Conservation (phyloP, 2,329 filamentous ascomycete species). For the Westerdykella aurantiaca region DNA sequence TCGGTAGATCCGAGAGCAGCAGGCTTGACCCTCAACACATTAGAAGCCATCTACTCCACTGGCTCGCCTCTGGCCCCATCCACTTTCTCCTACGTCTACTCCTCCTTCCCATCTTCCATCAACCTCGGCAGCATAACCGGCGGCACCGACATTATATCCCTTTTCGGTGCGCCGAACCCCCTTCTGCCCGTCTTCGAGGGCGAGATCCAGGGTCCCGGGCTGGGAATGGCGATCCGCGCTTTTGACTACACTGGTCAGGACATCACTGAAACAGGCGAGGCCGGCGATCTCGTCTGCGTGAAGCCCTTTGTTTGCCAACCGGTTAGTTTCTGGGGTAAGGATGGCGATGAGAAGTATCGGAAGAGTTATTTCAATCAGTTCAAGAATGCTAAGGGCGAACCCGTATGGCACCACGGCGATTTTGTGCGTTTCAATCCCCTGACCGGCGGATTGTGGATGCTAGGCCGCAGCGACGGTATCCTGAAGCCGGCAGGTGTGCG, state of each 20-base stretch:
- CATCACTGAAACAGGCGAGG: slow-evolving; percentile 57
- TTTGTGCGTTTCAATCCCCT: slow-evolving; percentile 68
- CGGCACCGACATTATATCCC: slow-evolving; percentile 91
- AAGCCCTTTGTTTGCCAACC: slow-evolving; percentile 87
- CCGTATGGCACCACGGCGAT: slow-evolving; percentile 90
- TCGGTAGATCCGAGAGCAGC: slow-evolving; percentile 22
- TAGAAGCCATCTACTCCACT: slow-evolving; percentile 89
- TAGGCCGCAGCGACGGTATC: slow-evolving; percentile 86
- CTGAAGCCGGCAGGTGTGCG: slow-evolving; percentile 87
- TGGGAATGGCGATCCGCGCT: slow-evolving; percentile 48
- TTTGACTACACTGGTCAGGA: slow-evolving; percentile 52
- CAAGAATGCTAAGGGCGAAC: slow-evolving; percentile 36
- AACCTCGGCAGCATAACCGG: slow-evolving; percentile 92
- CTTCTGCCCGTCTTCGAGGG: slow-evolving; percentile 46
- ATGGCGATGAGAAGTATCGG: slow-evolving; percentile 69
- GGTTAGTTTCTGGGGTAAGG: slow-evolving; percentile 75
- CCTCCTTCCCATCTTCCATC: slow-evolving; percentile 69
- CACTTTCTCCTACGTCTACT: slow-evolving; percentile 86
- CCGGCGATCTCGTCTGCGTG: slow-evolving; percentile 84
- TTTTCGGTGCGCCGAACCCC: slow-evolving; percentile 78
- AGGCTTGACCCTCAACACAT: slow-evolving; percentile 50
- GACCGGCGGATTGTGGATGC: slow-evolving; percentile 79
- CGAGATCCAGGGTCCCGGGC: slow-evolving; percentile 46
- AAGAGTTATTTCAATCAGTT: slow-evolving; percentile 87
- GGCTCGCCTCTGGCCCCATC: slow-evolving; percentile 88